Conservation (phyloP, 495 filamentous ascomycete species). For the Pyrenula massariospora region DNA sequence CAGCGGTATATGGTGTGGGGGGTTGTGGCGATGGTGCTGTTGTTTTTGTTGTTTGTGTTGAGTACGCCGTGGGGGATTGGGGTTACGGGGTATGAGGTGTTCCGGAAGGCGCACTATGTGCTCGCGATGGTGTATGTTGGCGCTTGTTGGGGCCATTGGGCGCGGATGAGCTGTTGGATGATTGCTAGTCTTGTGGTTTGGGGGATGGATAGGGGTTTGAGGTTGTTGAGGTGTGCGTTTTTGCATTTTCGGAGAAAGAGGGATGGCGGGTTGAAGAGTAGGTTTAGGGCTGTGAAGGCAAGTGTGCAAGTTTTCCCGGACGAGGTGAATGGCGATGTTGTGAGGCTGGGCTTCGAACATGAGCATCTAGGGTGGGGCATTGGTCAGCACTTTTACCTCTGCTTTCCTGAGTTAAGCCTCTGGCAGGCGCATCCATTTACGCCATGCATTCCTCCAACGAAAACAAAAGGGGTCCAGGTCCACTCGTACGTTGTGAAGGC, state of each 20-base stretch:
- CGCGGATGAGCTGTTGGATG: slow-evolving; percentile 46
- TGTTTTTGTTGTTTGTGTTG: slow-evolving; percentile 41
- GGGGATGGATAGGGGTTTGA: slow-evolving; percentile 38
- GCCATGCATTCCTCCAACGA: slow-evolving; percentile 34
- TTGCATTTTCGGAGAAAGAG: too few relatives aligned
- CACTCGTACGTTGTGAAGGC: slow-evolving; percentile 54
- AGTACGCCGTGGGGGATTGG: slow-evolving; percentile 42
- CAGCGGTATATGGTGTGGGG: slow-evolving; percentile 55
- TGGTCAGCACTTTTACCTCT: slow-evolving; percentile 57
- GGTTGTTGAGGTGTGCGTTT: slow-evolving; percentile 35
- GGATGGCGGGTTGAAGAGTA: slow-evolving; percentile 16
- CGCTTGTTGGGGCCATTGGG: slow-evolving; percentile 59
- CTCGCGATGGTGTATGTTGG: slow-evolving; percentile 55
- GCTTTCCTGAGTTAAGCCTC: slow-evolving; percentile 44
- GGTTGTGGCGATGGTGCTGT: slow-evolving; percentile 46
- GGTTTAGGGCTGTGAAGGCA: slow-evolving; percentile 37
- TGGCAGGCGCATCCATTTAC: slow-evolving; percentile 65
- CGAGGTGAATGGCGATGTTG: slow-evolving; percentile 34
- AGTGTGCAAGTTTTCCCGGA: slow-evolving; percentile 34
- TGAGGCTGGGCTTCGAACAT: slow-evolving; percentile 44
- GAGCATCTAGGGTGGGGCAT: slow-evolving; percentile 43
- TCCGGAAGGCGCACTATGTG: slow-evolving; percentile 51
- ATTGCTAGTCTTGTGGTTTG: slow-evolving; percentile 47
- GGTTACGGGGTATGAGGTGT: slow-evolving; percentile 56
- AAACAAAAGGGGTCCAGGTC: slow-evolving; percentile 15